These are phyloP conservation scores for Trichophyton equinum DNA, from an alignment of 2,329 filamentous ascomycete genomes.

Conservation along the genomic window DNA sequence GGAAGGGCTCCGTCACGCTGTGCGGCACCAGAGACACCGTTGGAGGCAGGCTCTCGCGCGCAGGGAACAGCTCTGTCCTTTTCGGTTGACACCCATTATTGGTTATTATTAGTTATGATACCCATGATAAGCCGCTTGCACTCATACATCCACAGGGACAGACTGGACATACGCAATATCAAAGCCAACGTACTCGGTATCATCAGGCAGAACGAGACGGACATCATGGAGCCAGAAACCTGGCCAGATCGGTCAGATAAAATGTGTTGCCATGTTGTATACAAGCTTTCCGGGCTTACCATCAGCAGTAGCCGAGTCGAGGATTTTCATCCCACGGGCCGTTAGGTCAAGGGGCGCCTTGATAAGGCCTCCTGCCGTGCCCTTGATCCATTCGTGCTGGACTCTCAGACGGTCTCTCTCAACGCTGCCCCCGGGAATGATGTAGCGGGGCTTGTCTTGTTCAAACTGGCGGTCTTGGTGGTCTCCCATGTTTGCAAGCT, in stretches of 20 bases:
- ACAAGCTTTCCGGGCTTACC: neutral
- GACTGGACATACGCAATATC: constrained; percentile 1
- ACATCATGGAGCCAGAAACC: constrained; percentile 1
- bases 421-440: neutral
- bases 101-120: too few species aligned
- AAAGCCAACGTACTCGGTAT: neutral
- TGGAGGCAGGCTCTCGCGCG: neutral
- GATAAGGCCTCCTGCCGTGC: constrained; percentile 5
- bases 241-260: neutral
- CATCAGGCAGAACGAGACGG: neutral
- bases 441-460: neutral
- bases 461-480: neutral
- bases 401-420: constrained; percentile 5
- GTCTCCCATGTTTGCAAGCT: neutral
- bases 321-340: neutral
- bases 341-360: constrained; percentile 1
- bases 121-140: too few species aligned
- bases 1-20: neutral
- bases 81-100: neutral
- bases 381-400: constrained; percentile 6
- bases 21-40: neutral
- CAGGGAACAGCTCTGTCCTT: neutral
- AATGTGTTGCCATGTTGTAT: neutral
- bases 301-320: constrained; percentile 1
- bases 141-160: too few species aligned